Conservation (phyloP, 768 basidiomycete species). For the Rickenella mellea region DNA sequence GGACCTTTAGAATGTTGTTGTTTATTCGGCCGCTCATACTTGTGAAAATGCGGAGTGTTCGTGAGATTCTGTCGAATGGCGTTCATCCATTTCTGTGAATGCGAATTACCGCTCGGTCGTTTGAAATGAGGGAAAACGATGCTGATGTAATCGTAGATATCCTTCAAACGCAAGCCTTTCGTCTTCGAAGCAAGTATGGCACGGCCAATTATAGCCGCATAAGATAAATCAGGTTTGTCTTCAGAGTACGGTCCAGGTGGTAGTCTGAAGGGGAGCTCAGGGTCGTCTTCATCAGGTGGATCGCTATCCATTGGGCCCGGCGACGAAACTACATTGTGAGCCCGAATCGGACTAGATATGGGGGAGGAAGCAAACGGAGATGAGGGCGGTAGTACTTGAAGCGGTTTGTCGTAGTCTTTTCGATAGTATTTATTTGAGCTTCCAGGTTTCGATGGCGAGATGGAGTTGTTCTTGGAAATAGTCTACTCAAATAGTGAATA, state of each 20-base stretch:
- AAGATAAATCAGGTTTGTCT: slow-evolving; percentile 78
- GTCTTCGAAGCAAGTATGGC: slow-evolving; percentile 81
- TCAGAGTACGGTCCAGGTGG: slow-evolving; percentile 79
- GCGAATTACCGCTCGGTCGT: slow-evolving; percentile 37
- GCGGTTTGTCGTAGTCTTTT: slow-evolving; percentile 23
- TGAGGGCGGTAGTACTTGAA: slow-evolving; percentile 36
- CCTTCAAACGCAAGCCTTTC: slow-evolving; percentile 82
- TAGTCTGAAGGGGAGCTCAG: slow-evolving; percentile 60
- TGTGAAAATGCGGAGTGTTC: slow-evolving; percentile 86
- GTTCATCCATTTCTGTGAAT: slow-evolving; percentile 94
- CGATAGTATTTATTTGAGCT: slow-evolving; percentile 55
- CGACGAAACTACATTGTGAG: slow-evolving; percentile 72
- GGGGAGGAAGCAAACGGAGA: slow-evolving; percentile 56
- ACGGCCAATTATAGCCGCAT: slow-evolving; percentile 93
- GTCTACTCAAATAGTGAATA: no score
- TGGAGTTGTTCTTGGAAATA: no score
- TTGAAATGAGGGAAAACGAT: slow-evolving; percentile 91
- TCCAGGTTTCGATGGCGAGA: no score
- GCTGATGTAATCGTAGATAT: slow-evolving; percentile 95
- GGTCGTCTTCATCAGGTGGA: slow-evolving; percentile 57
- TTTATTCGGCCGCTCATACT: slow-evolving; percentile 44
- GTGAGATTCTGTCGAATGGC: slow-evolving; percentile 95
- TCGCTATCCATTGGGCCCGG: slow-evolving; percentile 67
- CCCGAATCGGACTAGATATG: slow-evolving; percentile 50
- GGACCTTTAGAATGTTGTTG: slow-evolving; percentile 69